Evolutionary conservation across 176 grass and related monocot species (phyloP).

Genomic region (Eleusine indica): DNA sequence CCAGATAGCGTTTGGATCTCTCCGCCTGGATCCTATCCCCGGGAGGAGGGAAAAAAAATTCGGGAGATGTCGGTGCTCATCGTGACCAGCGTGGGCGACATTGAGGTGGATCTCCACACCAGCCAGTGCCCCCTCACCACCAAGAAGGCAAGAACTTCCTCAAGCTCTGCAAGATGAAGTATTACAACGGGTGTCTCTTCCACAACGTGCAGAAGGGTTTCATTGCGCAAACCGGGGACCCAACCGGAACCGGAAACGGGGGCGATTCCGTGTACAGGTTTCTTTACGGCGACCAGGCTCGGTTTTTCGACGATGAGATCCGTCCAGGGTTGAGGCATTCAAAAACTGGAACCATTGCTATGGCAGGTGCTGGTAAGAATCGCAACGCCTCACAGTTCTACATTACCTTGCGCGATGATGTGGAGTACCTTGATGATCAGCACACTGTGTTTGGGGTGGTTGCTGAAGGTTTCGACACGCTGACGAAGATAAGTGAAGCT

Average conservation of each 20-base stretch:
- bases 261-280: slow-evolving; percentile 87
- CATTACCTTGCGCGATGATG: slow-evolving; percentile 78
- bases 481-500: slow-evolving; percentile 94
- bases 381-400: slow-evolving; percentile 98
- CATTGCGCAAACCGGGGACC: slow-evolving; percentile 86
- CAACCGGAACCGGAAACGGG: slow-evolving; percentile 70
- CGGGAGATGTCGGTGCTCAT: slow-evolving; percentile 78
- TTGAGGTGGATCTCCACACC: slow-evolving; percentile 83
- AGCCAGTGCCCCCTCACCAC: slow-evolving; percentile 75
- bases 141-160: slow-evolving; percentile 98
- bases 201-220: slow-evolving; percentile 96
- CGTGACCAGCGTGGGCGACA: slow-evolving; percentile 92
- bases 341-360: slow-evolving; percentile 85
- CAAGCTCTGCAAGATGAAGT: slow-evolving; percentile 99
- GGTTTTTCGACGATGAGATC: slow-evolving; percentile 88
- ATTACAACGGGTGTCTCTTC: slow-evolving; percentile 93
- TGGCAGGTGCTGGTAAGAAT: slow-evolving; percentile 93
- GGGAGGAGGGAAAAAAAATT: background rate
- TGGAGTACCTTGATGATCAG: slow-evolving; percentile 96
- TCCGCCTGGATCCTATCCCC: background rate
- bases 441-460: slow-evolving; percentile 94
- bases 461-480: slow-evolving; percentile 83
- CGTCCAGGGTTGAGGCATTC: slow-evolving; percentile 76
- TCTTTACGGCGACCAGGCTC: slow-evolving; percentile 90
- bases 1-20: too few relatives aligned